These are phyloP conservation scores for Lactarius akahatsu DNA, from an alignment of 768 basidiomycete genomes.

Conservation along the genomic window DNA sequence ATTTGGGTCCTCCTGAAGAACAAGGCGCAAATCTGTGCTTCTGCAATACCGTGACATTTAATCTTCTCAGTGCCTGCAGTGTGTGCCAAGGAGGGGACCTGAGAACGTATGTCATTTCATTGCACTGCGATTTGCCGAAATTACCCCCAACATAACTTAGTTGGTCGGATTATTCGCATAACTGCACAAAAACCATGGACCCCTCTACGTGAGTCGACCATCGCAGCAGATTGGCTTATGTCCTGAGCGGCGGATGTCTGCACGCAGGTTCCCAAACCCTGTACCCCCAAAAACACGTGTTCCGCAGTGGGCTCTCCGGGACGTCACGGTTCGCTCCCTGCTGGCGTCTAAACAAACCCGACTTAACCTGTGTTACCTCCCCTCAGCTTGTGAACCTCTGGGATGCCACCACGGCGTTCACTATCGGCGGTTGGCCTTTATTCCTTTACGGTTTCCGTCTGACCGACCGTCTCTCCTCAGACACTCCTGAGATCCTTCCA, in stretches of 20 bases:
- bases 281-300: conserved; percentile 15
- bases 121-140: too few species aligned
- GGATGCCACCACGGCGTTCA: neutral
- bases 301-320: conserved; percentile 15
- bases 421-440: conserved; percentile 2
- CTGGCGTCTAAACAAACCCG: neutral
- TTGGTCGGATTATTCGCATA: neutral
- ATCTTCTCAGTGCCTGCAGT: neutral
- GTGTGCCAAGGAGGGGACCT: neutral
- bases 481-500: conserved; percentile 4
- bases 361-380: neutral
- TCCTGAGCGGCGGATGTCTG: neutral
- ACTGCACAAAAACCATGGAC: neutral
- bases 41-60: neutral
- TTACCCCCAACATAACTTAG: neutral
- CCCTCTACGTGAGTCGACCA: conserved; percentile 4
- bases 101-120: neutral
- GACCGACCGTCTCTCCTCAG: neutral
- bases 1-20: neutral
- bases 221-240: neutral
- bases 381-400: conserved; percentile 6
- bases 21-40: neutral
- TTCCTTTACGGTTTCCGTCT: neutral
- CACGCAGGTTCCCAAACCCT: conserved; percentile 13
- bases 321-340: conserved; percentile 11